phyloP scores from a whole-genome alignment of 768 basidiomycete species.

The Naematelia encephala region DNA sequence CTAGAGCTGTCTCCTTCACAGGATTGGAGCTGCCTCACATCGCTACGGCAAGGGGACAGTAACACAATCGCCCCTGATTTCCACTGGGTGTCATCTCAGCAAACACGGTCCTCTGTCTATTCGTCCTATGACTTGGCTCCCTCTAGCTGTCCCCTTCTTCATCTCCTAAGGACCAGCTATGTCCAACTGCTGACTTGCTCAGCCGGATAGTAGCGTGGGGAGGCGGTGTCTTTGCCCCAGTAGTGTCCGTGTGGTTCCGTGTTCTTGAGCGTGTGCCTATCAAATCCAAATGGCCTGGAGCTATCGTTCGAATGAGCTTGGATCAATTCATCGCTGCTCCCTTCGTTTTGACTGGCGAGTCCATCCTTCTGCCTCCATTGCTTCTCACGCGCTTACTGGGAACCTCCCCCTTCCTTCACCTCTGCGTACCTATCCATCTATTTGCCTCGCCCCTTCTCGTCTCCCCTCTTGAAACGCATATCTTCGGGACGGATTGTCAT shows the following conservation, averaged over 20 bases:
- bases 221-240: slow-evolving; percentile 74
- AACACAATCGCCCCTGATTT: too few species aligned
- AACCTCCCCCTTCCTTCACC: not conserved
- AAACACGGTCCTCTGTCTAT: not conserved
- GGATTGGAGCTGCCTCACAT: too few species aligned
- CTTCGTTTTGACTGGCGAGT: slow-evolving; percentile 55
- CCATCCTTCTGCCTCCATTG: not conserved
- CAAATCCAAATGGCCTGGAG: slow-evolving; percentile 33
- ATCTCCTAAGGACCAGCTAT: slow-evolving; percentile 1
- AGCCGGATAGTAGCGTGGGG: slow-evolving; percentile 58
- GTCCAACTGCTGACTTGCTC: not conserved
- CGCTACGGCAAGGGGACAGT: too few species aligned
- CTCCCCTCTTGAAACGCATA: too few species aligned
- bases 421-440: not conserved
- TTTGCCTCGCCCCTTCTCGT: not conserved
- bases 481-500: not conserved
- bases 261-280: slow-evolving; percentile 70
- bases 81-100: too few species aligned
- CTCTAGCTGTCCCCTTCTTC: slow-evolving; percentile 53
- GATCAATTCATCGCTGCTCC: slow-evolving; percentile 80
- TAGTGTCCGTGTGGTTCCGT: slow-evolving; percentile 76
- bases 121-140: slow-evolving; percentile 52
- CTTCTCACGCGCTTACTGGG: not conserved
- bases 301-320: slow-evolving; percentile 60
- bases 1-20: too few species aligned